phyloP scores from a whole-genome alignment of 495 filamentous ascomycete genomes.

The Aspergillus panamensis region DNA sequence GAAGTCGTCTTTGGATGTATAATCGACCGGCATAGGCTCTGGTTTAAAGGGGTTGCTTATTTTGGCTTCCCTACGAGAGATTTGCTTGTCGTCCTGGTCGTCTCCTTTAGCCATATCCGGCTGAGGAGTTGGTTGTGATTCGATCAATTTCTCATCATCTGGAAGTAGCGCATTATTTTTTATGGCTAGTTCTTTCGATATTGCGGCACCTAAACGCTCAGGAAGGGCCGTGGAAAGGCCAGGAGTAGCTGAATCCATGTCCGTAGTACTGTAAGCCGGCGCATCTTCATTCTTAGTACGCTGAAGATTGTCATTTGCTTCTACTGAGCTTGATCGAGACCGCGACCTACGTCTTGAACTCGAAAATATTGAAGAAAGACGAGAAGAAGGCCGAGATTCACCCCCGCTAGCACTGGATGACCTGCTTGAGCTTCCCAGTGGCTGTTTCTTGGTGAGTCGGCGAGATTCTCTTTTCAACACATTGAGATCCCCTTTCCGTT shows the following conservation, averaged over 20 bases:
- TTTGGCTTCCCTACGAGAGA: not conserved
- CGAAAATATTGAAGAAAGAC: slow-evolving; percentile 34
- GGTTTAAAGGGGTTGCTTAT: not conserved
- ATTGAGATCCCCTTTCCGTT: slow-evolving; percentile 20
- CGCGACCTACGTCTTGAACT: slow-evolving; percentile 32
- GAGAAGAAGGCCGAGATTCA: slow-evolving; percentile 27
- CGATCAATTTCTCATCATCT: slow-evolving; percentile 13
- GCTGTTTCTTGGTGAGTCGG: slow-evolving; percentile 41
- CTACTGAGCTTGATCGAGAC: slow-evolving; percentile 30
- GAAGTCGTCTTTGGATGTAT: not conserved
- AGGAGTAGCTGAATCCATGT: slow-evolving; percentile 15
- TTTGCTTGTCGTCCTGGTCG: not conserved
- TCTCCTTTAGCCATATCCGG: slow-evolving; percentile 11
- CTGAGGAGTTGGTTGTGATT: slow-evolving; percentile 15
- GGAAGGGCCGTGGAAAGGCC: slow-evolving; percentile 28
- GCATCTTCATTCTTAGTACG: not conserved
- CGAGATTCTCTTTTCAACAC: slow-evolving; percentile 27
- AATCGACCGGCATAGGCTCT: not conserved
- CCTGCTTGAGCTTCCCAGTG: slow-evolving; percentile 30
- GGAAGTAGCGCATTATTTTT: slow-evolving; percentile 30
- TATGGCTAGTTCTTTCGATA: slow-evolving; percentile 32
- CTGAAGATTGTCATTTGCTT: slow-evolving; percentile 22
- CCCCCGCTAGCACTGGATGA: slow-evolving; percentile 34
- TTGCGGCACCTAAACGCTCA: slow-evolving; percentile 34
- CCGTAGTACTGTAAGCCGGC: not conserved